Base-by-base conservation (phyloP, 176 grass and related monocot species). In the Carex myosuroides region DNA sequence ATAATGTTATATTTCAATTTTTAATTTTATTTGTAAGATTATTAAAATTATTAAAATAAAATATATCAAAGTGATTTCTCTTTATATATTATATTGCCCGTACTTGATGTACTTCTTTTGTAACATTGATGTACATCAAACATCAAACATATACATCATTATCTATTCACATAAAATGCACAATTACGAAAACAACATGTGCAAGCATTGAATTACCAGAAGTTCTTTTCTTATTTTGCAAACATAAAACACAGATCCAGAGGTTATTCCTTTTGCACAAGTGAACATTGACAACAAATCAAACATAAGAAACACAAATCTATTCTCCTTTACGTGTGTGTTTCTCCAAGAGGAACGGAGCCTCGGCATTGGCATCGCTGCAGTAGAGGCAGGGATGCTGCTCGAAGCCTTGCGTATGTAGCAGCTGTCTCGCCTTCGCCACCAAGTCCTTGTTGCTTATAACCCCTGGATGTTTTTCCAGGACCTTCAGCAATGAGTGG, bases 341-440 rank as follows among this genome's bases (percentile, higher is more conserved):
- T 33, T 72, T 20, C 67, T 86, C 86, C 50, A 77, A 71, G 26
- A 97, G 89, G 86, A 94, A 92, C 0, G 84, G 86, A 3, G 53
- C 82, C 20, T 84, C 87, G 0, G 94, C 92, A 18, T 94, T 92
- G 33, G 3, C 66, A 64, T 97, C 89, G 59, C 81, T 90, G 81
- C 92, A 94, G 85, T 94, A 97, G 33, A 97, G 79, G 78, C 94
- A 97, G 0, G 90, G 92, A 54, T 97, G 92, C 78, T 94, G 92
- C 71, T 81, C 61, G 58, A 91, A 91, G 0, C 84, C 87, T 52
- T 85, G 65, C 11, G 85, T 26, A 3, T 26, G 1, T 6, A 94
- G 84, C 65, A 90, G 55, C 37, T 50, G 41, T 84, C 90, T 88
- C 8, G 90, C 84, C 70, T 42, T 37, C 39, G 8, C 64, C 78